Evolutionary conservation across 331 rosid genomes (phyloP), one percentile per base, ranked within the genome.

Genomic region (Rosa hybrid): DNA sequence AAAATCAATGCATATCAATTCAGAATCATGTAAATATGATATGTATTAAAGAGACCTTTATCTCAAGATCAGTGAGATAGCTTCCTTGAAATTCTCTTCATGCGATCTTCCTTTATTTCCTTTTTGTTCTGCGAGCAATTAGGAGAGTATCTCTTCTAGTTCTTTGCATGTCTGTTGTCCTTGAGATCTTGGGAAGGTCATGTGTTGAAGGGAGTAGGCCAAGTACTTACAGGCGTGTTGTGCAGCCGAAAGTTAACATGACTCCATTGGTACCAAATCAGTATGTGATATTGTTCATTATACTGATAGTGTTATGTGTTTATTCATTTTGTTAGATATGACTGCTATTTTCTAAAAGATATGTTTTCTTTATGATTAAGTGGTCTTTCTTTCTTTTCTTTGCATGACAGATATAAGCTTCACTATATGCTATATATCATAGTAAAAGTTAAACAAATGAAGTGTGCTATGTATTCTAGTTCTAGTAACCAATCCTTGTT

Each of bases 191-290:
- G 30, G 30, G 1, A 27, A 27, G 1, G 30, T 27, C 30, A 27
- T 27, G 30, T 27, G 30, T 27, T 27, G 30, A 27, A 27, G 1
- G 30, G 30, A 27, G 1, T 27, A 27, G 30, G 1, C 1, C 30
- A 27, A 27, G 30, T 27, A 27, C 30, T 27, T 27, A 27, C 30
- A 27, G n/a, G n/a, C 97, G 87, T 84, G 98, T 95, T 77, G 98
- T 93, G 82, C 96, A 91, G 75, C 99, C 99, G 71, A 85, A 89
- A 91, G 99, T 95, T 83, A 95, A 93, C 75, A 80, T 81, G 91
- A 95, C 99, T 81, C 97, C 97, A 2, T 81, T 95, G 85, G 89
- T 95, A 46, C 91, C 93, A 48, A 89, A 93, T 86, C 99, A 93
- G 99, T 95, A 93, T 71, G 98, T 84, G 71, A 56, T 80, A 20